Evolutionary conservation across 176 grass and related monocot species (phyloP), one percentile per base, ranked within the genome.

Genomic region (Melocanna baccifera): DNA sequence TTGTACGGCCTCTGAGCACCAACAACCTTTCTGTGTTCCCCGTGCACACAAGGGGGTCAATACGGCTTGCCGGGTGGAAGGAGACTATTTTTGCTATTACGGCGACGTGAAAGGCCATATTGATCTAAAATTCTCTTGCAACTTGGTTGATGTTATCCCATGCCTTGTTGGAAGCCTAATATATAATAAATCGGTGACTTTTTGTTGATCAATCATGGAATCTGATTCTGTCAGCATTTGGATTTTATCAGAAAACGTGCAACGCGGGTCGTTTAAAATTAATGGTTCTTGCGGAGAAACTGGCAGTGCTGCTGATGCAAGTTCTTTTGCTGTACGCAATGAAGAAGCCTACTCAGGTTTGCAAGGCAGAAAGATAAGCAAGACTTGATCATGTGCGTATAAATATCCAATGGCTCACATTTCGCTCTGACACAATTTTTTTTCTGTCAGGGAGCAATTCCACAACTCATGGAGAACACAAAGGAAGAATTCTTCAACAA

Each of bases 401-500:
- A 5, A 69, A 75, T 53, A 45, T 15, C 14, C 16, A 26, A 6
- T 69, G 13, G 10, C 63, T 52, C 12, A 18, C 36, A 22, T 37
- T 58, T 2, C 15, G 26, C 12, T 61, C 10, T 8, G 3, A 81
- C 2, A 56, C 23, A 75, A 55, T 19, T 64, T 65, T 36, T 36
- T 4, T 2, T 47, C 69, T 63, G 13, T 55, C 36, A 93, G 86
- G 94, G 91, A 30, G 91, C 94, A 71, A 89, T 93, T 45, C 83
- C 86, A 28, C 56, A 91, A 52, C 69, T 96, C 16, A 28, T 91
- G 15, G 53, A 77, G 45, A 93, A 87, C 19, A 91, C 88, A 85
- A 80, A 93, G 12, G 48, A 91, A 80, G 88, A 87, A 45, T 91
- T 96, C 40, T 91, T 96, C 12, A 5, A 85, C 40, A 87, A 87